These are phyloP conservation scores for Nemania serpens DNA, from an alignment of 2,329 filamentous ascomycete genomes.

Conservation along the genomic window DNA sequence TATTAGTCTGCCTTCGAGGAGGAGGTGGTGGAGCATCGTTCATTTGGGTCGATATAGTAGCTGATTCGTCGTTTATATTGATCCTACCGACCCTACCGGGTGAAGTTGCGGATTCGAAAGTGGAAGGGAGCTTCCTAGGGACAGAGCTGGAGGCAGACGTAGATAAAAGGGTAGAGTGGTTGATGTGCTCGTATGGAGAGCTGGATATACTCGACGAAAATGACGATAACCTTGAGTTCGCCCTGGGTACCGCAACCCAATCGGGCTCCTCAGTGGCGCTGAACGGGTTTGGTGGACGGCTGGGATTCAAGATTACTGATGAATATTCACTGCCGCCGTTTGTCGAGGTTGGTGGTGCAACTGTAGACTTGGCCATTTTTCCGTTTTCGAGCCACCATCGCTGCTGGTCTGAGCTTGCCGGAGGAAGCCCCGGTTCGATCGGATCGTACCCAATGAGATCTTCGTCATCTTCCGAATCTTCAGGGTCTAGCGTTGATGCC, in stretches of 20 bases:
- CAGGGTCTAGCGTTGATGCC: conserved; percentile 58
- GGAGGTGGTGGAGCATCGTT: conserved; percentile 49
- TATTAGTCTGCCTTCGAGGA: conserved; percentile 38
- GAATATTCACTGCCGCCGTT: conserved; percentile 50
- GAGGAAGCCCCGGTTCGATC: conserved; percentile 76
- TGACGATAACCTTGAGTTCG: conserved; percentile 57
- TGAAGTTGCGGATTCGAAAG: conserved; percentile 53
- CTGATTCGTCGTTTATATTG: conserved; percentile 49
- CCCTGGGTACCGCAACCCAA: conserved; percentile 73
- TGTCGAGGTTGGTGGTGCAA: conserved; percentile 64
- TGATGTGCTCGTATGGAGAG: conserved; percentile 63
- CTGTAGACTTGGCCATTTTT: conserved; percentile 73
- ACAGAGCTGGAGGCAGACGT: conserved; percentile 51
- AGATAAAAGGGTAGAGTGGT: conserved; percentile 53
- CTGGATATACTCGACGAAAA: conserved; percentile 60
- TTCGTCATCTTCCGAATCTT: conserved; percentile 74
- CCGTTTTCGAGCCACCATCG: conserved; percentile 75
- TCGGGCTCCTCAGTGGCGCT: conserved; percentile 74
- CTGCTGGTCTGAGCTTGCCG: conserved; percentile 69
- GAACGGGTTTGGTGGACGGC: conserved; percentile 82
- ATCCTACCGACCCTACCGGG: conserved; percentile 53
- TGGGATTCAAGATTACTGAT: conserved; percentile 70
- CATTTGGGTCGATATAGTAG: conserved; percentile 33
- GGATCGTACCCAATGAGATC: conserved; percentile 81
- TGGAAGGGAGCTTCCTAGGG: conserved; percentile 57